Evolutionary conservation across 495 filamentous ascomycete genomes (phyloP), one percentile per base, ranked within the genome.

Genomic region (Chaetomium tenue): DNA sequence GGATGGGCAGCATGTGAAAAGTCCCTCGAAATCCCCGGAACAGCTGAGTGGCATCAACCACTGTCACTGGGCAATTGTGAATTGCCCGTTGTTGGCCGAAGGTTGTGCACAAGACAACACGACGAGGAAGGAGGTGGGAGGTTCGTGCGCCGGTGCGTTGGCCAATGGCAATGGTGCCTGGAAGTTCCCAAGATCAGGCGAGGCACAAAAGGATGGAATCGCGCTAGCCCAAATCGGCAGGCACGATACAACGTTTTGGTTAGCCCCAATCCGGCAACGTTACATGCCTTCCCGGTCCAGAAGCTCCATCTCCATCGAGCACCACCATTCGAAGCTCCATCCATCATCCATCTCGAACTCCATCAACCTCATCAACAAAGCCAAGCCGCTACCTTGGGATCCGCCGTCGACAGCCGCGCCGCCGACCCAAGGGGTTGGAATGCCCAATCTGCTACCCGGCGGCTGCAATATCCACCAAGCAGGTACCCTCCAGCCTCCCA

Each of bases 261-360:
- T 55, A 60, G 44, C 54, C 26, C 40, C 58, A 30, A 66, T 61
- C 55, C 68, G 61, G 70, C 66, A 68, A 72, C 72, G 72, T 72
- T 74, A 69, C 70, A 72, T 70, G 26, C 57, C 37, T 47, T 22
- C 23, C 22, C n/a, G 46, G n/a, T 20, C 57, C 20, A 11, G 13
- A n/a, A 26, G 22, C 39, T 61, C 25, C 46, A 51, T 53, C 39
- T 61, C 25, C 46, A 51, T 53, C 33, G 11, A 44, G 40, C 39
- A 2, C 39, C 18, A 28, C 48, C 48, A n/a, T n/a, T n/a, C n/a
- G n/a, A 54, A 16, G 26, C 9, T 51, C 26, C 22, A 54, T 18
- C 23, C 47, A 46, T 18, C 42, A 2, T 30, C 6, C 4, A 40
- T 9, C 18, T 18, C 2, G 3, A 18, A 44, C 16, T 47, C 16